Base-by-base conservation (phyloP, 2,329 filamentous ascomycete species). In the Penicillium sp. region DNA sequence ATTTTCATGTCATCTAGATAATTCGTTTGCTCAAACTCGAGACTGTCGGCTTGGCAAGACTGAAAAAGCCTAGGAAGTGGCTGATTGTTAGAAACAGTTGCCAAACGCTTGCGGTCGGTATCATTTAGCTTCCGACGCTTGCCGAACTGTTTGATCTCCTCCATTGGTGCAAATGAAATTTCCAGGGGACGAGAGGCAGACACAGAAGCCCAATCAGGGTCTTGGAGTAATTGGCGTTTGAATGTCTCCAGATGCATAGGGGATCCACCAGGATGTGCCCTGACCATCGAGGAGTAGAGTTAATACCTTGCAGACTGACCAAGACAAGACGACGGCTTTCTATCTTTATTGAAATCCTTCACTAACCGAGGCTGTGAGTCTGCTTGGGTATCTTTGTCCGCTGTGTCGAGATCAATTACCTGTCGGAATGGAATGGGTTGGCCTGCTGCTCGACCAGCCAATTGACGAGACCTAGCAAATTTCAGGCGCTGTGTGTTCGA, bases 191-290 rank as follows among this genome's bases (percentile, higher is more conserved):
- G 60, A 8, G 59, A 43, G 4, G 50, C 50, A 7, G 59, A 57
- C 8, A 67, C 44, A 2, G 51, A 52, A n/a, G 57, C 63, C 65
- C 65, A 67, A 38, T 68, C 64, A 4, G 51, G 35, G 29, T 55
- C 54, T 34, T 59, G 41, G 4, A 67, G 57, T 1, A 68, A 51
- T 18, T 52, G 52, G 9, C 46, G 58, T 30, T 61, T 64, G 22
- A 66, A 44, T 5, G 33, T 12, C 11, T 55, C 56, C 32, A 65
- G 26, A 13, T 37, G 44, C 23, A 27, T 41, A n/a, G n/a, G n/a
- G n/a, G n/a, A n/a, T 13, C 8, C 15, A 32, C 5, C 14, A 10
- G 36, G 12, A 1, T 15, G 11, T 22, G 18, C 18, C 18, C 18
- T 22, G 18, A 22, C 18, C 18, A n/a, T n/a, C n/a, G n/a, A 22